Evolutionary conservation across 2,329 filamentous ascomycete species (phyloP).

Genomic region (Calonectria hawksworthii): DNA sequence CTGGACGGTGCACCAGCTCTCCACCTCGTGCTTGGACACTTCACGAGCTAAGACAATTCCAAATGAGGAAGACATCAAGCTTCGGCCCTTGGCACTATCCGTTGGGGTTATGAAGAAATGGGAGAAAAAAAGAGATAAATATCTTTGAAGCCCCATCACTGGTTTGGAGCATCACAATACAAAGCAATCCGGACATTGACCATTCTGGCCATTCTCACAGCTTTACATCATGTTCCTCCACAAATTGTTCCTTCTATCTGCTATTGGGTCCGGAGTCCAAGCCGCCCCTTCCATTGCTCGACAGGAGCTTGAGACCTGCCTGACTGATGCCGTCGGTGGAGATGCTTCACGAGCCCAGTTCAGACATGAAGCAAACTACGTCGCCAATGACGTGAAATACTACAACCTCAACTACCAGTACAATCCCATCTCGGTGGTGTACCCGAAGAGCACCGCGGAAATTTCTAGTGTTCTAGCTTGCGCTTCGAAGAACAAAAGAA

Average conservation of each 20-base stretch:
- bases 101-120: neutral
- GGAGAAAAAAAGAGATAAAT: neutral
- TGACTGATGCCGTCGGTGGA: neutral
- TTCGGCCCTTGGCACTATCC: neutral
- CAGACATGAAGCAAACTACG: neutral
- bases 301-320: neutral
- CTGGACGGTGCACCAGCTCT: neutral
- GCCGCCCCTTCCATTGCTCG: neutral
- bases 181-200: neutral
- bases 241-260: neutral
- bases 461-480: neutral
- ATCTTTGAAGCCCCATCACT: neutral
- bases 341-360: neutral
- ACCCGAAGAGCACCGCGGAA: neutral
- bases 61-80: neutral
- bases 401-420: neutral
- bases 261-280: neutral
- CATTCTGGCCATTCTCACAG: neutral
- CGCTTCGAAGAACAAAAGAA: neutral
- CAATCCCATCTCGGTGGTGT: neutral
- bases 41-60: neutral
- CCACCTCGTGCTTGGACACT: neutral
- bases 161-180: neutral
- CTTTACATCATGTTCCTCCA: neutral
- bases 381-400: neutral